These are phyloP conservation scores for Dactylellina cionopaga DNA, from an alignment of 2,329 filamentous ascomycete genomes.

Conservation along the genomic window DNA sequence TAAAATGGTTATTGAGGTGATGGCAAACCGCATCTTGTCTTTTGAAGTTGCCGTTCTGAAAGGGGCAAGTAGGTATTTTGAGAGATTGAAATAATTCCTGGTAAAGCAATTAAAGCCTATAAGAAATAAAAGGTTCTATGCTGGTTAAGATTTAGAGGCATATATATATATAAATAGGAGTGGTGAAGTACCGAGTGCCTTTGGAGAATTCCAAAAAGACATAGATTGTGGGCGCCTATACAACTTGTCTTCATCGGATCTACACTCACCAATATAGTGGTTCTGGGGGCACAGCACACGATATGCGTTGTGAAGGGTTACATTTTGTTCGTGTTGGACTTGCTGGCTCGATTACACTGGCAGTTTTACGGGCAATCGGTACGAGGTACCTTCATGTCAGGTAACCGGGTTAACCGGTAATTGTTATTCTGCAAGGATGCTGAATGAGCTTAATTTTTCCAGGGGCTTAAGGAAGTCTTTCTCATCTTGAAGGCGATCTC, in stretches of 20 bases:
- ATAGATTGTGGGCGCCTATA: not conserved
- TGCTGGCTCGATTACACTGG: not conserved
- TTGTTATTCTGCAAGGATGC: no score
- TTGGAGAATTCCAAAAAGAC: not conserved
- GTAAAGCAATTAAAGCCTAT: not conserved
- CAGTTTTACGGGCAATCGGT: not conserved
- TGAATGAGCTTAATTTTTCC: no score
- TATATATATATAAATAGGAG: not conserved
- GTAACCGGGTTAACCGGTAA: no score
- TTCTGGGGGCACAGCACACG: not conserved
- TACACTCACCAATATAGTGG: not conserved
- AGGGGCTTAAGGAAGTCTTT: no score
- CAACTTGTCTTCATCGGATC: not conserved
- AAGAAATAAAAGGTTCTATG: no score
- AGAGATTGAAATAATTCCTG: not conserved
- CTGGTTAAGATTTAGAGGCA: no score
- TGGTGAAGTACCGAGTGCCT: not conserved
- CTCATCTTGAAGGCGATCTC: no score
- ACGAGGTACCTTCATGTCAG: not conserved
- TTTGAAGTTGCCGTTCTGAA: not conserved
- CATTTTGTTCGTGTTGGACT: not conserved
- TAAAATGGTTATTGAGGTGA: not conserved
- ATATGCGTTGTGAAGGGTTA: not conserved
- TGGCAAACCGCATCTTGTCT: conserved; percentile 4
- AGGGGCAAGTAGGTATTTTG: not conserved